Evolutionary conservation across 164 flowering plant species (phyloP), one percentile per base, ranked within the genome.

Genomic region (Cinnamomum micranthum): DNA sequence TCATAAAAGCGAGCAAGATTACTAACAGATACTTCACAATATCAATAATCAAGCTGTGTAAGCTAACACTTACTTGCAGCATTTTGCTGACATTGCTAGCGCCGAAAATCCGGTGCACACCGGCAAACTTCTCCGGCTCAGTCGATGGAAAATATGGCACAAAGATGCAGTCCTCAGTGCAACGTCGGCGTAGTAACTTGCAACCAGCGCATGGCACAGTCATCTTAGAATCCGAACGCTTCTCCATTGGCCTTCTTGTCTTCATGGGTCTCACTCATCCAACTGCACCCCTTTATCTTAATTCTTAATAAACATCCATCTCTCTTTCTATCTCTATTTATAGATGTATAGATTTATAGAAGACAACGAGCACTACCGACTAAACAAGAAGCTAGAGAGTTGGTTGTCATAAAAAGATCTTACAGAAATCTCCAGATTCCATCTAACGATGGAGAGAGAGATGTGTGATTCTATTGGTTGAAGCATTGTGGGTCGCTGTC

Each of bases 41-140:
- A 41, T 41, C 11, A 41, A 41, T 41, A 41, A 41, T 41, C 47
- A 41, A 41, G 10, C 47, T 41, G 47, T 41, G 47, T 55, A 55
- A 55, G 17, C n/a, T 14, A 55, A 33, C 41, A 28, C 20, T 67
- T 28, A 91, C 97, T 91, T 87, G 95, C 76, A 92, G 75, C 95
- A 92, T 90, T 86, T 92, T 92, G 88, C 94, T 87, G 74, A 92
- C 86, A 77, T 90, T 90, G 84, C 97, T 92, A 50, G 97, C 94
- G 69, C 94, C 94, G 68, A 92, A 92, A 77, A 90, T 91, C 83
- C 88, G 90, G 80, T 90, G 94, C 74, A 90, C 97, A 69, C 82
- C 83, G 76, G 93, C 94, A 73, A 92, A 92, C 84, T 88, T 90
- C 25, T 82, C 90, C 24, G 92, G 92, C 58, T 89, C 92, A 51